Evolutionary conservation across 129 eudicot genomes (phyloP), one percentile per base, ranked within the genome.

Genomic region (Artemisia argyi): DNA sequence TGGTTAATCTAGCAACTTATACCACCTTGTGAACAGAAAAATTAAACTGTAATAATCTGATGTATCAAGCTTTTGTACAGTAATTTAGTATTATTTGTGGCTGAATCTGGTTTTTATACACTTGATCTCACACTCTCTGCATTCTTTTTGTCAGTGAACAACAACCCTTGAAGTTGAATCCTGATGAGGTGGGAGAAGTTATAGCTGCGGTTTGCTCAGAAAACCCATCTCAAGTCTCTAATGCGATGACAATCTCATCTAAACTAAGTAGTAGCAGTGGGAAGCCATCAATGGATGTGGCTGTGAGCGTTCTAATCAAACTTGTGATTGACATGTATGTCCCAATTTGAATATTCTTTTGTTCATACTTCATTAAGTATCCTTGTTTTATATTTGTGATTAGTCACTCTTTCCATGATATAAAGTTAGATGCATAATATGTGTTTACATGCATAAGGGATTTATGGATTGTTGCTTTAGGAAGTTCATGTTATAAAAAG

Each of bases 241-340:
- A 86, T 83, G 61, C 58, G 60, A 81, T 78, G 88, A 88, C 94
- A 15, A 62, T 90, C 59, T 90, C 97, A 7, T 86, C 96, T 30
- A 88, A 86, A 82, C 73, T 94, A 70, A 86, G 84, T 59, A 90
- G 82, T 79, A 82, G 85, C 66, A 83, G 91, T 77, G 90, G 97
- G 65, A 94, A 76, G 79, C 99, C 99, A 35, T 86, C 99, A 48
- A 83, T 90, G 95, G 99, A 94, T 78, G 99, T 90, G 82, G 96
- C 99, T 77, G 97, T 90, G 74, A 94, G 99, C 85, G 99, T 94
- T 66, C 91, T 94, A 63, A 88, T 94, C 68, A 94, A 94, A 88
- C 97, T 94, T 73, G 93, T 94, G 65, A 88, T 94, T 66, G 99
- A 94, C 91, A 94, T 94, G 99, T 94, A 94, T 30, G 97, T 69